Evolutionary conservation across 352 stramenopile species (phyloP), one percentile per base, ranked within the genome.

Genomic region (Pseudoperonospora humuli): DNA sequence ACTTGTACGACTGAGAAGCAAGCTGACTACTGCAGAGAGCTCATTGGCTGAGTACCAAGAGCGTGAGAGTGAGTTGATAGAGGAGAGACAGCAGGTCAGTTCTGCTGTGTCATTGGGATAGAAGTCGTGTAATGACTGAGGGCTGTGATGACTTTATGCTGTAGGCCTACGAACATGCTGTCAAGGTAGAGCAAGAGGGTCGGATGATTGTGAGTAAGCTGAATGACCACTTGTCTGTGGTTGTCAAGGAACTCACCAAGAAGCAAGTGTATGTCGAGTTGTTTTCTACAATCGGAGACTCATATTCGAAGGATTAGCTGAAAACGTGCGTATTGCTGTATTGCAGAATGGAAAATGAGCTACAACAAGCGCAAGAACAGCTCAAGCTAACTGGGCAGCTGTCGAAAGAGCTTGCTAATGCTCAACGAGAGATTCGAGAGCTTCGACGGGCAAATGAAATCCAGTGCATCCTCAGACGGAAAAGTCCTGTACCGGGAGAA

Each of bases 401-500:
- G 1, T 84, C 75, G 0, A 80, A 84, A 41, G 74, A 91, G 42
- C 45, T 91, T 9, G 64, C 74, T 2, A 70, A 48, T 24, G 76
- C 79, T 0, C 79, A 91, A 40, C 70, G 75, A 8, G 75, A 88
- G 32, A 86, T 91, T 34, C 75, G 74, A 25, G 79, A 88, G 17
- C 40, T 91, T 21, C 63, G 77, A 43, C 63, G 74, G 18, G 67
- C 70, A 13, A 79, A 75, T 45, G 77, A 80, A 34, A 85, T 91
- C 27, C 75, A 86, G 41, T 66, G 60, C 17, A 51, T 88, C 20
- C 58, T 91, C 17, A 42, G 28, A 21, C 78, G 59, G 24, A 69
- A 61, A 11, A 70, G 37, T 39, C 52, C 42, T 1, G 28, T 60
- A 20, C 45, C 45, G 2, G 5, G 39, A 14, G 62, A 50, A n/a